Evolutionary conservation across 495 filamentous ascomycete species (phyloP), one percentile per base, ranked within the genome.

Genomic region (Tirmania nivea): DNA sequence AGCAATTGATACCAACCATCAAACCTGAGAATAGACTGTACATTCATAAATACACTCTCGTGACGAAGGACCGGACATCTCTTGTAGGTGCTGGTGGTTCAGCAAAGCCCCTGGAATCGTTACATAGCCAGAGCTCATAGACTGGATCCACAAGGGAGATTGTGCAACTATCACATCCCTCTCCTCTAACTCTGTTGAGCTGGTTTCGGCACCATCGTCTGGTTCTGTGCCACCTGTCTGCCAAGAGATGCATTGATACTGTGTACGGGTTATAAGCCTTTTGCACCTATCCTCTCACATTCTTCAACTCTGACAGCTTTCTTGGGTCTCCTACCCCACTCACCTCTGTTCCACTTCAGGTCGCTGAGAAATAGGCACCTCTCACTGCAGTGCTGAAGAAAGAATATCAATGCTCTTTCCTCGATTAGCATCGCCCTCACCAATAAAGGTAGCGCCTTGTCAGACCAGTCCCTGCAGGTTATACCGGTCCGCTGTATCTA

Each of bases 71-170:
- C 7, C 25, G 3, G 25, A 31, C 25, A 31, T 31, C 25, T 31
- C 25, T 31, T 45, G 1, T 45, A 45, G 39, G 39, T 14, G 12
- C 39, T 45, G 12, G 14, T 45, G 39, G 39, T 3, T 19, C 2
- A 45, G 9, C 8, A 14, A 19, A 14, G 1, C 39, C 3, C 39
- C 39, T 4, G 39, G 14, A 6, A 19, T 61, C 8, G 49, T 61
- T 31, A 54, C 55, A 25, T 53, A 61, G 31, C 25, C 53, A 12
- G 57, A 55, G 20, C 59, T 63, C 48, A 57, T 56, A 52, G 50
- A 53, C 17, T 54, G 58, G 25, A 21, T 63, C 14, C 60, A 62
- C 45, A 50, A 61, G 3, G 6, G 25, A 3, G 42, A 51, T 49
- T 52, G 61, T 10, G 54, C 57, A 31, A 31, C 25, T 47, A 63